phyloP scores from a whole-genome alignment of 345 rosid species.

The Corymbia maculata region DNA sequence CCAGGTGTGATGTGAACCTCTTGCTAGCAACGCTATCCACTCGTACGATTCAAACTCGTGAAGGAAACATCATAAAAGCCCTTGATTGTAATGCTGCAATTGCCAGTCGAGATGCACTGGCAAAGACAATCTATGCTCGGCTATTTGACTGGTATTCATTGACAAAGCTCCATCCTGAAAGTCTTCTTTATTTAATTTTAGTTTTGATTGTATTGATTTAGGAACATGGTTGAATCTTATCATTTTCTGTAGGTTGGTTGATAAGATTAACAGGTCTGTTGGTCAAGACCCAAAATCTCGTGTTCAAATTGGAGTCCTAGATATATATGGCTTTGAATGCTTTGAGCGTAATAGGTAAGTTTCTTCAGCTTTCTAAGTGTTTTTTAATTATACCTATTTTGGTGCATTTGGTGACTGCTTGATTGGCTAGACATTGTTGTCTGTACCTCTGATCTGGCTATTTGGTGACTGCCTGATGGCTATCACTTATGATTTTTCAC shows the following conservation, averaged over 20 bases:
- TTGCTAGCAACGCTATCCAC: slow-evolving; percentile 74
- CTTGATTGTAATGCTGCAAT: slow-evolving; percentile 92
- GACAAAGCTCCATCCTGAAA: neutral
- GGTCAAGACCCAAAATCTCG: slow-evolving; percentile 78
- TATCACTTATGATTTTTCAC: neutral
- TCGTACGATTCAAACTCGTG: slow-evolving; percentile 93
- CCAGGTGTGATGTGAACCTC: slow-evolving; percentile 80
- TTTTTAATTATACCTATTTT: neutral
- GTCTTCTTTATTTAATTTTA: neutral
- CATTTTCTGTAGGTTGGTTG: slow-evolving; percentile 66
- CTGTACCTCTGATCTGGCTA: neutral
- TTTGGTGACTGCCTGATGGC: neutral
- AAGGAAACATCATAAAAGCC: slow-evolving; percentile 82
- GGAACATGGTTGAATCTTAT: slow-evolving; percentile 1
- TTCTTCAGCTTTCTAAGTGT: neutral
- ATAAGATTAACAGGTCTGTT: slow-evolving; percentile 82
- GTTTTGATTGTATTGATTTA: neutral
- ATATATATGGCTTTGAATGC: slow-evolving; percentile 98
- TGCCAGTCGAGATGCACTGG: slow-evolving; percentile 91
- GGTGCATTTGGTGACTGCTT: neutral
- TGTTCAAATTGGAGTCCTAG: slow-evolving; percentile 85
- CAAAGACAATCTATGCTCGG: slow-evolving; percentile 90
- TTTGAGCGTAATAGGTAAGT: slow-evolving; percentile 77
- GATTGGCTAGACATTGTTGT: neutral
- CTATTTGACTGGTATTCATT: slow-evolving; percentile 81